Evolutionary conservation across 371 early-diverging fungal genomes (phyloP).

Genomic region (Rhizomucor miehei): DNA sequence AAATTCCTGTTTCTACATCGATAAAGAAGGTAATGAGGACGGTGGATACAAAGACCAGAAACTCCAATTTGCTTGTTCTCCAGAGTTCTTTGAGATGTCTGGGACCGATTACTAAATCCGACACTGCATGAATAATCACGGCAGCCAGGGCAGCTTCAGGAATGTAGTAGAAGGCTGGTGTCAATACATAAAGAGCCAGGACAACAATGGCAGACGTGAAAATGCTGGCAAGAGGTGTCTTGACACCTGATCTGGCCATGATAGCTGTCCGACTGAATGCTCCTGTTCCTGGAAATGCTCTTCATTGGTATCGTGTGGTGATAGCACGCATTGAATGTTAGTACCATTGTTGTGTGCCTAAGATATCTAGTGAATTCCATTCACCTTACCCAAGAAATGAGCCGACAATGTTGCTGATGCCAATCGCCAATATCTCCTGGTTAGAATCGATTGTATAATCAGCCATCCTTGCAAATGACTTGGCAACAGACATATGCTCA

Average conservation of each 20-base stretch:
- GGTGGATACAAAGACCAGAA: constrained; percentile 44
- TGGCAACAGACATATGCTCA: constrained; percentile 77
- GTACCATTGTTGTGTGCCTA: too few relatives aligned
- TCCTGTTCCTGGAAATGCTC: constrained; percentile 83
- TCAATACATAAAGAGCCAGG: constrained; percentile 74
- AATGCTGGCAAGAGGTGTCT: constrained; percentile 78
- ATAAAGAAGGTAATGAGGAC: constrained; percentile 61
- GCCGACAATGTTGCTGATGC: constrained; percentile 73
- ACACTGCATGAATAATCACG: constrained; percentile 75
- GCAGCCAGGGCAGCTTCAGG: constrained; percentile 78
- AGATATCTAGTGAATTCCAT: too few relatives aligned
- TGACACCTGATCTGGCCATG: constrained; percentile 75
- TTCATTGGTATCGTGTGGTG: too few relatives aligned
- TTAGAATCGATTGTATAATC: constrained; percentile 52
- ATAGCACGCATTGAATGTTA: too few relatives aligned
- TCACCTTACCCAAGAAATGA: constrained; percentile 69
- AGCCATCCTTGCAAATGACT: constrained; percentile 74
- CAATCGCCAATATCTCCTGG: constrained; percentile 87
- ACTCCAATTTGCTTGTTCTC: constrained; percentile 44
- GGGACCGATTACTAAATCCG: constrained; percentile 47
- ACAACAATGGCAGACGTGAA: constrained; percentile 74
- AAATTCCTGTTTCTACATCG: constrained; percentile 24
- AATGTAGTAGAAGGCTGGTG: constrained; percentile 84
- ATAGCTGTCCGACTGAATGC: constrained; percentile 88
- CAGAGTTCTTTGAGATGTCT: constrained; percentile 26